Evolutionary conservation across 192 early-diverging fungal species (phyloP).

Genomic region (Allomyces arbusculus): DNA sequence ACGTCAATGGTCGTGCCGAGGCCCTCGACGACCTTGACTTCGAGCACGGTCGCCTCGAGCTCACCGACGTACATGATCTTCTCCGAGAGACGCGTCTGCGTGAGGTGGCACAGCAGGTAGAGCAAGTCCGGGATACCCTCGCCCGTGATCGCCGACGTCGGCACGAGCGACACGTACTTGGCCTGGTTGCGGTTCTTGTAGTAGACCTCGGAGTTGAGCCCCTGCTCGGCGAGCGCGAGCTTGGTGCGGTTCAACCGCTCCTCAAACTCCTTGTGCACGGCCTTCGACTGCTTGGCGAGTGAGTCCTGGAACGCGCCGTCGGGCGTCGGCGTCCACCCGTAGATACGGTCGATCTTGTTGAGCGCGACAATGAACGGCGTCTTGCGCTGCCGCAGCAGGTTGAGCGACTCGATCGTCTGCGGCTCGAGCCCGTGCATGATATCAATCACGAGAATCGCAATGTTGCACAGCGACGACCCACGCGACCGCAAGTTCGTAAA

Average conservation of each 20-base stretch:
- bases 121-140: constrained; percentile 98
- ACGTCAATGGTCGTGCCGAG: constrained; percentile 96
- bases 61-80: constrained; percentile 89
- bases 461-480: constrained; percentile 95
- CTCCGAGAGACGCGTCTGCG: constrained; percentile 85
- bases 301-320: constrained; percentile 64
- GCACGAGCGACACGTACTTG: constrained; percentile 86
- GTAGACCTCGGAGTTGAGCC: constrained; percentile 77
- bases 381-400: constrained; percentile 73
- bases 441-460: constrained; percentile 96
- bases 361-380: constrained; percentile 96
- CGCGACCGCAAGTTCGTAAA: constrained; percentile 90
- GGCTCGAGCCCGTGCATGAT: constrained; percentile 98
- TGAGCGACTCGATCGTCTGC: constrained; percentile 90
- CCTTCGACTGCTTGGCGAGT: constrained; percentile 44
- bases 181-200: constrained; percentile 91
- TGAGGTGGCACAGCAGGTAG: constrained; percentile 70
- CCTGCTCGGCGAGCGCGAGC: constrained; percentile 84
- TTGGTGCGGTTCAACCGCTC: constrained; percentile 55
- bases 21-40: constrained; percentile 98
- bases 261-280: constrained; percentile 68
- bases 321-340: constrained; percentile 69
- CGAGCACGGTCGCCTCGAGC: constrained; percentile 91
- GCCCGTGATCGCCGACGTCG: constrained; percentile 93
- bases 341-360: constrained; percentile 97